Evolutionary conservation across 495 filamentous ascomycete genomes (phyloP), one percentile per base, ranked within the genome.

Genomic region (Podospora fimiseda): DNA sequence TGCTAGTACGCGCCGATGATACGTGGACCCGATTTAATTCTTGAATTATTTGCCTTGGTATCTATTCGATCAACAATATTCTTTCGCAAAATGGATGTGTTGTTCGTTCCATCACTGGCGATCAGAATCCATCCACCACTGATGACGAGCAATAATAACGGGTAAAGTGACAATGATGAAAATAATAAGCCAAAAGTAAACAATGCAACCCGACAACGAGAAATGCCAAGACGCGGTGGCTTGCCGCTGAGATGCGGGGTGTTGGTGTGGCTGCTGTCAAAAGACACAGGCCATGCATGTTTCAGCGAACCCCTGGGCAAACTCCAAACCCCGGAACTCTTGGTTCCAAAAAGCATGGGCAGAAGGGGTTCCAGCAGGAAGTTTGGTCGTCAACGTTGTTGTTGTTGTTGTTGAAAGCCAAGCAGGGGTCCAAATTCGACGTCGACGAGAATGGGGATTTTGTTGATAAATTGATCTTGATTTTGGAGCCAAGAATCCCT

Each of bases 121-220:
- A 40, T 36, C 41, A 22, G 37, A n/a, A n/a, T n/a, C n/a, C n/a
- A n/a, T n/a, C n/a, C n/a, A n/a, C n/a, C 27, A 23, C 18, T 44
- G 18, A 7, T 14, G 15, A 19, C 24, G 30, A n/a, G 18, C 9
- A 23, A 22, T 48, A 21, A 11, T 33, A 33, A 11, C 27, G 6
- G 5, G 5, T 5, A 11, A 33, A 48, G 13, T 38, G n/a, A 13
- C 24, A 44, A 23, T 40, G 38, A 39, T 23, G 18, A 24, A 22
- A 20, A 21, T 13, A 44, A 21, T 5, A 9, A 2, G 1, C n/a
- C 3, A 23, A 19, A 55, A 59, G 51, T 59, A 59, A 59, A 59
- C 52, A 59, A 59, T 15, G 47, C 37, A 15, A 52, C 56, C 48
- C 38, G 56, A 49, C 56, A 60, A 60, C 59, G 42, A 49, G n/a